Evolutionary conservation across 345 rosid genomes (phyloP).

Genomic region (Aquilaria yunnanensis): DNA sequence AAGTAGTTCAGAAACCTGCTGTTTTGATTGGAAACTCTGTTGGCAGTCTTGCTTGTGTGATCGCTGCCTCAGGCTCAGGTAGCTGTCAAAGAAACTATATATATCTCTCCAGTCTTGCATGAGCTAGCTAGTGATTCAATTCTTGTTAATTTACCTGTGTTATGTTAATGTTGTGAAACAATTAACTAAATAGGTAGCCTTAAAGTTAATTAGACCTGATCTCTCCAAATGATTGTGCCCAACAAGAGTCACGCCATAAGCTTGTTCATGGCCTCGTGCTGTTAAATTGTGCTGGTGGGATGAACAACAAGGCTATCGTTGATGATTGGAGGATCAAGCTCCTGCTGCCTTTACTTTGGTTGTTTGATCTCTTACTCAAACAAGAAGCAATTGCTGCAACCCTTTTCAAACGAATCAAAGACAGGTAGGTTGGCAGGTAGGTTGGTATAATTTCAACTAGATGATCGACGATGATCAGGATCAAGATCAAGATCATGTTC

Average conservation of each 20-base stretch:
- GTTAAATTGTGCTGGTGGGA: constrained; percentile 90
- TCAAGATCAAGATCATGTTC: too few relatives aligned
- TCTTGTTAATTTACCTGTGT: neutral
- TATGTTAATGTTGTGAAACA: neutral
- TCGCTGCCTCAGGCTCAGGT: constrained; percentile 71
- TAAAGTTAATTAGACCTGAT: neutral
- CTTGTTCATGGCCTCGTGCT: constrained; percentile 73
- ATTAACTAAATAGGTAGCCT: neutral
- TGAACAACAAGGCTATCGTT: constrained; percentile 92
- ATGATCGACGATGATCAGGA: too few relatives aligned
- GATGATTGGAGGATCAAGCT: constrained; percentile 97
- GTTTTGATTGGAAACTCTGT: constrained; percentile 85
- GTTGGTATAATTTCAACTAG: neutral
- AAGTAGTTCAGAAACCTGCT: constrained; percentile 67
- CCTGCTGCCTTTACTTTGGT: constrained; percentile 61
- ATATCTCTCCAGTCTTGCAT: neutral
- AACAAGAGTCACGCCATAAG: constrained; percentile 36
- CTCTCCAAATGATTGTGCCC: constrained; percentile 2
- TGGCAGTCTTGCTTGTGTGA: constrained; percentile 94
- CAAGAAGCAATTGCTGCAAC: constrained; percentile 60
- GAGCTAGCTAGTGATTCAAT: neutral
- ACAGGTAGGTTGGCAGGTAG: constrained; percentile 31
- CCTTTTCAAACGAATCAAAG: constrained; percentile 66
- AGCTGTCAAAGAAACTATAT: too few relatives aligned
- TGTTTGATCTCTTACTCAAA: constrained; percentile 67